Percentiles rank a stretch among this genome's conserved stretches.
Conservation (phyloP, 306 rosid species). For the Benincasa hispida region DNA sequence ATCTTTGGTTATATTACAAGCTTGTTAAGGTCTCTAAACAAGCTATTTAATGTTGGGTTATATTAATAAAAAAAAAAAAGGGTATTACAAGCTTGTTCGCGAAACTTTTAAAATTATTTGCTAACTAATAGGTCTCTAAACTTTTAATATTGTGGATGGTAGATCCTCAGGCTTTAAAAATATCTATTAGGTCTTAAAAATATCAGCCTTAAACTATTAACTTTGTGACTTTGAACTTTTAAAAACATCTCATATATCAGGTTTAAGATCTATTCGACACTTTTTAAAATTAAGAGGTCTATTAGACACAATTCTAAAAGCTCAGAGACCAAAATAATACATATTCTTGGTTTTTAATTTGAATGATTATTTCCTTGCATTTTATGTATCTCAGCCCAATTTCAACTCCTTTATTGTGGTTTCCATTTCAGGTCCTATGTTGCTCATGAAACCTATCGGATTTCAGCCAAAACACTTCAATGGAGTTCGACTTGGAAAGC, state of each 20-base stretch:
- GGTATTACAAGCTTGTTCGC: background rate
- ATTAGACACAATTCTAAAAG: background rate
- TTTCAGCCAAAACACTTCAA: conserved; percentile 18
- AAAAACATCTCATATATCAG: background rate
- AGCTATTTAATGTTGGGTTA: background rate
- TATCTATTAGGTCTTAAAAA: background rate
- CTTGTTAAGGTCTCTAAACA: background rate
- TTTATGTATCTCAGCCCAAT: background rate
- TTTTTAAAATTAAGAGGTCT: background rate
- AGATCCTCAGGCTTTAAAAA: background rate
- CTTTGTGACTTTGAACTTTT: background rate
- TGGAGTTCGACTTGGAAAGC: conserved; percentile 24
- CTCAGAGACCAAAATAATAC: background rate
- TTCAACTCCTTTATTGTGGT: background rate
- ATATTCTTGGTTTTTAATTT: background rate
- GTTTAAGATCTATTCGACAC: background rate
- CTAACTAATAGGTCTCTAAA: background rate
- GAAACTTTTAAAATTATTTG: background rate
- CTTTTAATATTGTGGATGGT: background rate
- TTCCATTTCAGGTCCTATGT: conserved; percentile 30
- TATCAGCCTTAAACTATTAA: background rate
- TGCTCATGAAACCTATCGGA: conserved; percentile 19
- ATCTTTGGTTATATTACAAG: background rate
- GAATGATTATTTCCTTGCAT: background rate
- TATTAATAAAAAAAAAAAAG: too few relatives aligned